A percentile compares a stretch with the other conserved stretches of the same genome.
phyloP scores from a whole-genome alignment of 495 filamentous ascomycete genomes.

The Neurospora sp. region DNA sequence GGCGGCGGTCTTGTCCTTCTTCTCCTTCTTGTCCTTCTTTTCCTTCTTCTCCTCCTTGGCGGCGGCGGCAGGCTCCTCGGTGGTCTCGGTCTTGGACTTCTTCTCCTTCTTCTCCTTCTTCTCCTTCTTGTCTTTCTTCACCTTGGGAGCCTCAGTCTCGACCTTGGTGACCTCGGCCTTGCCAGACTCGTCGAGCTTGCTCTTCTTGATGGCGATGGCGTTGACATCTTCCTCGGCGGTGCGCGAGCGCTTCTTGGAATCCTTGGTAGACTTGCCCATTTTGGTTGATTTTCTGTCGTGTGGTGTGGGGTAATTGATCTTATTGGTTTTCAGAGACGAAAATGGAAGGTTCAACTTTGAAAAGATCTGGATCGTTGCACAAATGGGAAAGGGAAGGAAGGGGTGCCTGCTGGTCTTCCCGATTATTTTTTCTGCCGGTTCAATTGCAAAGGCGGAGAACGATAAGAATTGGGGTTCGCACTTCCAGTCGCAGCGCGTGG shows the following conservation, averaged over 20 bases:
- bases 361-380: neutral
- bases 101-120: neutral
- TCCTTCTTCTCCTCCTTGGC: constrained; percentile 15
- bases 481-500: neutral
- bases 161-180: constrained; percentile 33
- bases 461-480: neutral
- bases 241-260: constrained; percentile 23
- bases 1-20: constrained; percentile 10
- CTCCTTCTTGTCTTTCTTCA: constrained; percentile 28
- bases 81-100: constrained; percentile 21
- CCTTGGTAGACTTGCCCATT: constrained; percentile 16
- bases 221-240: constrained; percentile 20
- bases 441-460: neutral
- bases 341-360: neutral
- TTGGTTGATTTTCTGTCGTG: neutral
- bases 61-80: constrained; percentile 17
- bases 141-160: constrained; percentile 18
- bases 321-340: neutral
- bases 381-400: neutral
- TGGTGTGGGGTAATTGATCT: neutral
- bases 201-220: constrained; percentile 22
- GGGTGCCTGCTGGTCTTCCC: neutral
- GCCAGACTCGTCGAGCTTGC: constrained; percentile 20
- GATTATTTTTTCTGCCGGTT: neutral
- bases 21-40: constrained; percentile 38